phyloP scores from a whole-genome alignment of 2,329 filamentous ascomycete genomes.

The Pseudocercospora crystallina region DNA sequence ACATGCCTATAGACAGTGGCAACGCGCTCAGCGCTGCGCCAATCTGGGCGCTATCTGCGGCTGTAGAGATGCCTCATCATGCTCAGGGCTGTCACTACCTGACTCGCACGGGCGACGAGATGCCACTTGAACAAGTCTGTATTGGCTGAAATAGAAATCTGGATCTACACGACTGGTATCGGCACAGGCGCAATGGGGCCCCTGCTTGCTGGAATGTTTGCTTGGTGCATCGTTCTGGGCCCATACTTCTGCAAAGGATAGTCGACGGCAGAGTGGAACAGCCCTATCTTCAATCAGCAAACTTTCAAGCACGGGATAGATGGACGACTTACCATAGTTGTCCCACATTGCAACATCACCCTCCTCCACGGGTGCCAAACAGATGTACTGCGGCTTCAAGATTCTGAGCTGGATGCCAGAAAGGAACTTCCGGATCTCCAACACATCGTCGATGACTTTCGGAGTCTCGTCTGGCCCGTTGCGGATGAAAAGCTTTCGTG shows the following conservation, averaged over 20 bases:
- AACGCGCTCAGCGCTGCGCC: background rate
- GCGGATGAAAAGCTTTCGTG: constrained; percentile 16
- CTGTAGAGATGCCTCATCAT: background rate
- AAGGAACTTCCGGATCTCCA: constrained; percentile 13
- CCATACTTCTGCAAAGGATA: constrained; percentile 15
- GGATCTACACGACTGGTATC: constrained; percentile 12
- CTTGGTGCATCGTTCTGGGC: constrained; percentile 19
- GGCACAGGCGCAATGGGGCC: constrained; percentile 13
- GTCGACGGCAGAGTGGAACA: constrained; percentile 15
- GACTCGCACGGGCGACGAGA: background rate
- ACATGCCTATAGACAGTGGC: background rate
- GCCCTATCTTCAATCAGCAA: background rate
- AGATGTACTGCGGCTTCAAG: constrained; percentile 19
- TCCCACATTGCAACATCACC: constrained; percentile 18
- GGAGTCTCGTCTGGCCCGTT: constrained; percentile 13
- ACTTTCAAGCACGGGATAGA: too few relatives aligned
- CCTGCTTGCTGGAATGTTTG: constrained; percentile 15
- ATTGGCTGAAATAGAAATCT: background rate
- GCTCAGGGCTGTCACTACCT: background rate
- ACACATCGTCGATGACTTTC: constrained; percentile 9
- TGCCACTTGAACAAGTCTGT: background rate
- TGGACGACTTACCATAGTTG: constrained; percentile 7
- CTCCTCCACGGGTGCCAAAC: constrained; percentile 16
- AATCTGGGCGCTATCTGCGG: background rate
- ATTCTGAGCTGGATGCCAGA: constrained; percentile 19